phyloP scores from a whole-genome alignment of 495 filamentous ascomycete genomes.

The Annulohypoxylon bovei region DNA sequence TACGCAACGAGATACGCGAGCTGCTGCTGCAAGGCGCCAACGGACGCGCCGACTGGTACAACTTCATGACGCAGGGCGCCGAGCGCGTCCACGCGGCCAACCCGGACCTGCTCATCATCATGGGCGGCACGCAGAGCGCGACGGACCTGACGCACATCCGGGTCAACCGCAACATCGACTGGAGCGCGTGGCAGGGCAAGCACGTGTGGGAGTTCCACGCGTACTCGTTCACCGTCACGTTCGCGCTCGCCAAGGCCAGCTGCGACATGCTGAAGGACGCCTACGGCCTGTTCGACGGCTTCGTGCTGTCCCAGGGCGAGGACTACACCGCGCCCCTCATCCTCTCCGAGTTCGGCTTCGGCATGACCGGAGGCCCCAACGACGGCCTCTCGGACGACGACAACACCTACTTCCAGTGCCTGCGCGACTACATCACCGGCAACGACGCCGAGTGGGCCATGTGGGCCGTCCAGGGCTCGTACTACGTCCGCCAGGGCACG shows the following conservation, averaged over 20 bases:
- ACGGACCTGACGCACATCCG: conserved; percentile 58
- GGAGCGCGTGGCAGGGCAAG: conserved; percentile 53
- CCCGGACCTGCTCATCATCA: conserved; percentile 55
- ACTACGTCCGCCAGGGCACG: conserved; percentile 57
- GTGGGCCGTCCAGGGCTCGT: conserved; percentile 61
- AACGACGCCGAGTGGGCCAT: conserved; percentile 64
- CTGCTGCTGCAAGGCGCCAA: conserved; percentile 54
- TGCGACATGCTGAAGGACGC: conserved; percentile 52
- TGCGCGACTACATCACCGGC: conserved; percentile 54
- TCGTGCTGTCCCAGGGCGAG: conserved; percentile 55
- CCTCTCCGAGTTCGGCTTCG: conserved; percentile 62
- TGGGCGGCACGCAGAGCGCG: conserved; percentile 57
- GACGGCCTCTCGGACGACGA: conserved; percentile 49
- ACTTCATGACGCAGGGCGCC: conserved; percentile 53
- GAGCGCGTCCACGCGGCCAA: conserved; percentile 54
- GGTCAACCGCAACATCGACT: conserved; percentile 49
- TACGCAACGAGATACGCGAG: conserved; percentile 62
- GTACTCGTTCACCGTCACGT: conserved; percentile 60
- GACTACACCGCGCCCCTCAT: conserved; percentile 58
- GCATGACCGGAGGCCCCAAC: conserved; percentile 52
- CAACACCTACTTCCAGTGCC: conserved; percentile 52
- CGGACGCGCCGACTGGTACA: conserved; percentile 58
- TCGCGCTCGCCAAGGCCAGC: conserved; percentile 48
- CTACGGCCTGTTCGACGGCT: conserved; percentile 55
- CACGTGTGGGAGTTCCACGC: conserved; percentile 64